Percentiles rank a stretch among this genome's conserved stretches.
Evolutionary conservation across 495 filamentous ascomycete genomes (phyloP).

Genomic region (Bacidia gigantensis): DNA sequence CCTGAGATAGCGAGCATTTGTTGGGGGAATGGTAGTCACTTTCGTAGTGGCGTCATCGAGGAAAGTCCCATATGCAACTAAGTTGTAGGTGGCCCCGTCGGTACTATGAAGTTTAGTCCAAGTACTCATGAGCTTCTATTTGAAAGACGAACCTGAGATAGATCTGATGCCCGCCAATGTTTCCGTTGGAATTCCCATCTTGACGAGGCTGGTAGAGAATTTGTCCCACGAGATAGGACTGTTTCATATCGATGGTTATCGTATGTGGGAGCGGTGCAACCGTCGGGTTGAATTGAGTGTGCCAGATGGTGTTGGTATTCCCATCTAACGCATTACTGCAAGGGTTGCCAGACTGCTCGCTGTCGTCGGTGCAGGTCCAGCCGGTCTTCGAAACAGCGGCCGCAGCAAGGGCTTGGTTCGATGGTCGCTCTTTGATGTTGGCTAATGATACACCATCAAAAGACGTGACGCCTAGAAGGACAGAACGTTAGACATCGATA

Average conservation of each 20-base stretch:
- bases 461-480: constrained; percentile 4
- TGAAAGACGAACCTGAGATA: not conserved
- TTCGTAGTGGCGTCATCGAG: constrained; percentile 26
- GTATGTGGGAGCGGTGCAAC: constrained; percentile 9
- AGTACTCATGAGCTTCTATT: not conserved
- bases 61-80: constrained; percentile 34
- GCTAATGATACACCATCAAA: constrained; percentile 13
- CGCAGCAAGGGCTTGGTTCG: constrained; percentile 3
- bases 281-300: not conserved
- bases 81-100: constrained; percentile 26
- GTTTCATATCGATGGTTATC: constrained; percentile 15
- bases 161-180: constrained; percentile 15
- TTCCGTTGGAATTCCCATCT: constrained; percentile 11
- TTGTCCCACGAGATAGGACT: constrained; percentile 9
- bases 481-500: too few relatives aligned
- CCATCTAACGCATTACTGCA: constrained; percentile 14
- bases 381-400: constrained; percentile 5
- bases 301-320: constrained; percentile 12
- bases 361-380: constrained; percentile 15
- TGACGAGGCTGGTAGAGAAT: constrained; percentile 13
- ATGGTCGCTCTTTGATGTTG: constrained; percentile 9
- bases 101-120: constrained; percentile 15
- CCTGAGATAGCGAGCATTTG: constrained; percentile 28
- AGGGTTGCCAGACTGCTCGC: constrained; percentile 11
- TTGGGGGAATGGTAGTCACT: constrained; percentile 27